Base-by-base conservation (phyloP, 345 rosid species). In the Linum trigynum region DNA sequence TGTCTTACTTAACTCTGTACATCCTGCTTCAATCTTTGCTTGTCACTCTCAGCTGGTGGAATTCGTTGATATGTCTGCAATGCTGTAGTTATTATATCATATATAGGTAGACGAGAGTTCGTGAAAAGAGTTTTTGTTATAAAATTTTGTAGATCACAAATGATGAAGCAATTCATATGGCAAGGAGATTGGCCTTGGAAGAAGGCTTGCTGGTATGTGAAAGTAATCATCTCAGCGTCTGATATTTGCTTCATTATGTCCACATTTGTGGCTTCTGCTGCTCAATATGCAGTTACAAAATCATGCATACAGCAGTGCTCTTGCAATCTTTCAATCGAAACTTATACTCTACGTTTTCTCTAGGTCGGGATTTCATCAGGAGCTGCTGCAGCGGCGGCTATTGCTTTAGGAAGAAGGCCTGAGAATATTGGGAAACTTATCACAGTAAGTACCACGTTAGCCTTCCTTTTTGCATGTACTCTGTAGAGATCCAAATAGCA, bases 331-430 rank as follows among this genome's bases (percentile, higher is more conserved):
- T 48, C 53, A 48, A 7, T 9, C 53, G 14, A 48, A 48, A 9
- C 14, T 48, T 3, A 32, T 56, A 41, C 38, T 61, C 39, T 32
- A 11, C 37, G 32, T 35, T 39, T 55, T 38, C n/a, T 65, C 40
- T 72, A 89, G 98, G 98, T 89, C 39, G 98, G 98, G 15, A 89
- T 92, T 42, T 92, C 98, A 55, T 89, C 96, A 50, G 96, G 98
- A 78, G 98, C 98, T 0, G 98, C 98, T 9, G 92, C 96, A 63
- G 95, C 85, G n/a, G 97, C 97, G 14, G 96, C 98, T 5, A 74
- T 86, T 57, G 75, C 84, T 71, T 78, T 92, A 55, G 98, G 90
- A 8, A 85, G 76, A 77, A 83, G 97, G 76, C 87, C 85, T 55
- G 96, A 87, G 74, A 89, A 92, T 79, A 82, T 91, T 2, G 97